Percentiles rank a stretch among this genome's conserved stretches.
Conservation (phyloP, 139 green algal genomes). For the Chlorella sp. region DNA sequence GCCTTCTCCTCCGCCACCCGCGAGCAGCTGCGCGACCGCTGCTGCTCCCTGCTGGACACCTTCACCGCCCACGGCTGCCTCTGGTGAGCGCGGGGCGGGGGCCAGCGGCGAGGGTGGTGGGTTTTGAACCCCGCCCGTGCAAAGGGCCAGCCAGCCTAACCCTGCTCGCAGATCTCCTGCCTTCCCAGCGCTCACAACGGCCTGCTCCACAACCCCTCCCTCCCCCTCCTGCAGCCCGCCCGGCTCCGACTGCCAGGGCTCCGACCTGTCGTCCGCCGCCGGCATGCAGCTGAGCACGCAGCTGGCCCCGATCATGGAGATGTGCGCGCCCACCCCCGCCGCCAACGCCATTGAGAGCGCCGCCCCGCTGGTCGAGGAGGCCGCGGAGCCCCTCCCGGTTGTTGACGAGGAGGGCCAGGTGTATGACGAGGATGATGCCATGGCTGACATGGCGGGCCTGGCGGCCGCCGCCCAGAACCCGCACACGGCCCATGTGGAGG, state of each 20-base stretch:
- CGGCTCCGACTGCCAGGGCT: not conserved
- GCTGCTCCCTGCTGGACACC: conserved; percentile 16
- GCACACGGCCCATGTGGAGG: no score
- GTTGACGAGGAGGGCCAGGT: not conserved
- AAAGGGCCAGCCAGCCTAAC: no score
- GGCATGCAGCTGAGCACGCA: conserved; percentile 12
- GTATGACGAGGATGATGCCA: conserved; percentile 4
- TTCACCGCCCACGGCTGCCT: conserved; percentile 25
- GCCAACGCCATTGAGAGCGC: not conserved
- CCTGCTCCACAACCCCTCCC: not conserved
- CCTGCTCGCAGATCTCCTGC: not conserved
- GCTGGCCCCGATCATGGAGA: conserved; percentile 6
- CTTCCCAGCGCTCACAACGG: not conserved
- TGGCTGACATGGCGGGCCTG: conserved; percentile 5
- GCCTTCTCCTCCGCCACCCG: not conserved
- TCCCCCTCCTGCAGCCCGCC: not conserved
- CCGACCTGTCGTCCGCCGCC: no score
- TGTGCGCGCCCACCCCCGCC: not conserved
- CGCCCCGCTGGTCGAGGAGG: not conserved
- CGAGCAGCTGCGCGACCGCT: not conserved
- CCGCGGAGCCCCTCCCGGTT: not conserved
- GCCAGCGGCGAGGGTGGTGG: not conserved
- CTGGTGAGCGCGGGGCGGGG: not conserved
- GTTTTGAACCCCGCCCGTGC: not conserved
- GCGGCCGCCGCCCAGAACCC: conserved; percentile 17